Evolutionary conservation across 2,329 filamentous ascomycete species (phyloP), one percentile per base, ranked within the genome.

Genomic region (Calonectria pseudoturangicola): DNA sequence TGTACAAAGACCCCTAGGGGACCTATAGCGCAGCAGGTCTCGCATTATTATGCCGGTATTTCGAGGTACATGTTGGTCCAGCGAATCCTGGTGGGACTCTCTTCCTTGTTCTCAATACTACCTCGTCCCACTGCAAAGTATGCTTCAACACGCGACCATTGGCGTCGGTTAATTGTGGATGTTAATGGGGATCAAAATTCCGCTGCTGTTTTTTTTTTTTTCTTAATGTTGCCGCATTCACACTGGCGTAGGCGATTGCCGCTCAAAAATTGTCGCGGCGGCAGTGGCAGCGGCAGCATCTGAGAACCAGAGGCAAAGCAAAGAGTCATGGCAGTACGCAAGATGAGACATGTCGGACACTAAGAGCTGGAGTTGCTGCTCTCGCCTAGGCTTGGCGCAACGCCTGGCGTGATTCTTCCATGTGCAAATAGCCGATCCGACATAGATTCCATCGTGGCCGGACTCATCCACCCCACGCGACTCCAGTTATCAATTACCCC

Each of bases 381-480:
- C 72, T 47, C 56, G 58, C 45, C 63, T 62, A 67, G 72, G 66
- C 69, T 63, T 72, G 72, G 67, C 68, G 36, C 48, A 50, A 30
- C 43, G 64, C 58, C 72, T 75, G 72, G 66, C 73, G 68, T 74
- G 73, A 74, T 72, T n/a, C 62, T 18, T 68, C 51, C 50, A 56
- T 68, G 28, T 56, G 58, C 66, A 63, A 68, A 41, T 62, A 48
- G 56, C 66, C 67, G 66, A 67, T 64, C 62, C 54, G 47, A 45
- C 58, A 45, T 36, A 41, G 51, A 30, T 56, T 70, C 62, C 71
- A 54, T 65, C 69, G 64, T 47, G 54, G 64, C 58, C 63, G 72
- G 66, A 54, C 72, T 65, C 43, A n/a, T 33, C 41, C 72, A 70
- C 73, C 69, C 72, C 72, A 70, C 69, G 56, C 64, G 30, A 45